Conservation (phyloP, 2,329 filamentous ascomycete genomes). For the Herpotrichia juniperi region DNA sequence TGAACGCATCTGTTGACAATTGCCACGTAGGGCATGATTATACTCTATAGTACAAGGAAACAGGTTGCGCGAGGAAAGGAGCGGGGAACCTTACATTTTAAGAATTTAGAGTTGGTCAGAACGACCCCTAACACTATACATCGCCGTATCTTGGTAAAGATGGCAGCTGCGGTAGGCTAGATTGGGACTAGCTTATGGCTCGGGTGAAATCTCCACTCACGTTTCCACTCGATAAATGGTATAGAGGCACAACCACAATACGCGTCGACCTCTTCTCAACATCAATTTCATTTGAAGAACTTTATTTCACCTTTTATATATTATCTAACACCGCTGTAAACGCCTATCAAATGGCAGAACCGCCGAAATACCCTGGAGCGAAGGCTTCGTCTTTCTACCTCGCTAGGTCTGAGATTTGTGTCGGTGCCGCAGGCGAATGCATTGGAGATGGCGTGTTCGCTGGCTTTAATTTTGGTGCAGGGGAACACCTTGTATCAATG, state of each 20-base stretch:
- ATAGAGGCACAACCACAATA: background rate
- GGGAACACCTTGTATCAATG: conserved; percentile 57
- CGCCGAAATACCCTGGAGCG: background rate
- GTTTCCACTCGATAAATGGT: background rate
- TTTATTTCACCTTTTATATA: background rate
- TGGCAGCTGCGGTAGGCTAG: background rate
- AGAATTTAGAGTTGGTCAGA: too few species aligned
- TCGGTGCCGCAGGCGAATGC: conserved; percentile 24
- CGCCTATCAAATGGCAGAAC: background rate
- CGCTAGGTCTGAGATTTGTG: conserved; percentile 26
- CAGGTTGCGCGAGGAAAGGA: too few species aligned
- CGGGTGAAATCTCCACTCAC: background rate
- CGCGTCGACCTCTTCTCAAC: background rate
- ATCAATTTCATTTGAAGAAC: background rate
- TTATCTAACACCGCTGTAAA: too few species aligned
- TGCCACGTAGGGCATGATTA: too few species aligned
- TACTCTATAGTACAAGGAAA: too few species aligned
- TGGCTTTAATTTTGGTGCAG: conserved; percentile 52
- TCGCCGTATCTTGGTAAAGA: too few species aligned
- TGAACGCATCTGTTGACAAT: too few species aligned
- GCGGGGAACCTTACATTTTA: too few species aligned
- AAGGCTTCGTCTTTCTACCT: conserved; percentile 23
- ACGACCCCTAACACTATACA: too few species aligned
- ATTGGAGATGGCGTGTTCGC: conserved; percentile 63
- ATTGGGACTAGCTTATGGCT: background rate